Conservation (phyloP, 805 yeast genomes). For the Myxozyma geophila region DNA sequence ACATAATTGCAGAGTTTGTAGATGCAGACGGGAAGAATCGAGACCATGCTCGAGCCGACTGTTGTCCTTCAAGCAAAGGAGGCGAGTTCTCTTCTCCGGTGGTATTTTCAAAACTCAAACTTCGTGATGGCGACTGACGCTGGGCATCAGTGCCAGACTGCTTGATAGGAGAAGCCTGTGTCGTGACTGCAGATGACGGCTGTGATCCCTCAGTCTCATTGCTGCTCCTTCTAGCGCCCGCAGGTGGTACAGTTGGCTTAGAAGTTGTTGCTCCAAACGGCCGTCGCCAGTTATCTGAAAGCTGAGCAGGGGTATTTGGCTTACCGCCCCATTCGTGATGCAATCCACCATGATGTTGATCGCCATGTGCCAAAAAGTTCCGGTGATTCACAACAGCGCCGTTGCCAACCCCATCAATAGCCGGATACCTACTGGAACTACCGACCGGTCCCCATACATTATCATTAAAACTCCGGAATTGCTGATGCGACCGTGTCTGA, state of each 20-base stretch:
- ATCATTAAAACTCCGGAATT: constrained; percentile 23
- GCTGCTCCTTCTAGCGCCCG: not conserved
- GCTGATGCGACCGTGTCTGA: constrained; percentile 5
- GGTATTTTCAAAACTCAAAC: constrained; percentile 1
- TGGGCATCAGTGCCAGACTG: not conserved
- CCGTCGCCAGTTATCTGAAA: constrained; percentile 33
- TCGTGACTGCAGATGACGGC: constrained; percentile 10
- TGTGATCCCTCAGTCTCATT: not conserved
- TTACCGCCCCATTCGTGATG: constrained; percentile 3
- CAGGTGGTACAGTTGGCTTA: not conserved
- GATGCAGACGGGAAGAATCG: constrained; percentile 32
- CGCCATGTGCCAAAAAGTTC: constrained; percentile 15
- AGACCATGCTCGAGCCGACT: constrained; percentile 23
- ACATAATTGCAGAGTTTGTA: not conserved
- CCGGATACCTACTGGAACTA: constrained; percentile 26
- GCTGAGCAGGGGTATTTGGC: constrained; percentile 21
- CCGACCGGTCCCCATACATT: constrained; percentile 38
- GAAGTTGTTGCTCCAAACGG: constrained; percentile 12
- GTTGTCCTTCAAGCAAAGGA: constrained; percentile 5
- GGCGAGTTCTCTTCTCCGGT: constrained; percentile 5
- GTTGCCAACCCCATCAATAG: constrained; percentile 28
- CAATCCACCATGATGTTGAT: not conserved
- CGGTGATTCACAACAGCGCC: constrained; percentile 19
- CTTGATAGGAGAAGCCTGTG: constrained; percentile 24
- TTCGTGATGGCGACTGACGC: constrained; percentile 24